A percentile compares a stretch with the other conserved stretches of the same genome.
These are phyloP conservation scores for Lentinula guzmanii DNA, from an alignment of 768 basidiomycete genomes.

Conservation along the genomic window DNA sequence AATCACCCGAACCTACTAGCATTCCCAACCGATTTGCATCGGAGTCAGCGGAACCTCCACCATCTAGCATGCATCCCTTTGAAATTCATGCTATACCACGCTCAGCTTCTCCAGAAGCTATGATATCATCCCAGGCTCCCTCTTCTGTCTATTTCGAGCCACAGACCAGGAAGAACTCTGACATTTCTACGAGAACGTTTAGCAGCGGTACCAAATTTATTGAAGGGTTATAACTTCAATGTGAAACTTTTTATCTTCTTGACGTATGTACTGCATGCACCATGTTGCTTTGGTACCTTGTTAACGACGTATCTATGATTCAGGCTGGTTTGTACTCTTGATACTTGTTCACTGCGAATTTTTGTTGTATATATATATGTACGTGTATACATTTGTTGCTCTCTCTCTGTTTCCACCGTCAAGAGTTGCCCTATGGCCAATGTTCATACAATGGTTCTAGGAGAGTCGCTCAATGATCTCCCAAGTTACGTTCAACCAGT, in stretches of 20 bases:
- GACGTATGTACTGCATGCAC: no score
- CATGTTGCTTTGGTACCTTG: neutral
- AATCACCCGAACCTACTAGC: conserved; percentile 7
- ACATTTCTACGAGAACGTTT: conserved; percentile 29
- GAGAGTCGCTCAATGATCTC: no score
- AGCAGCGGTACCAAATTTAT: conserved; percentile 44
- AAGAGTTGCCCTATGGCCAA: no score
- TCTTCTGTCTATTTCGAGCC: conserved; percentile 10
- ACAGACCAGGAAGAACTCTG: conserved; percentile 13
- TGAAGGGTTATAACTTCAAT: conserved; percentile 17
- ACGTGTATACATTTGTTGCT: neutral
- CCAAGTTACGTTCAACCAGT: no score
- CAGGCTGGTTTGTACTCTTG: neutral
- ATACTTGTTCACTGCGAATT: neutral
- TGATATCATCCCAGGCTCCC: conserved; percentile 10
- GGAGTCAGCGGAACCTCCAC: conserved; percentile 20
- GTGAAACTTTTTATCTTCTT: neutral
- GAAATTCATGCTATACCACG: conserved; percentile 3
- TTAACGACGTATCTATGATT: neutral
- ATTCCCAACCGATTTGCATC: conserved; percentile 8
- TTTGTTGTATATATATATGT: neutral
- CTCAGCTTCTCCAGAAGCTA: conserved; percentile 16
- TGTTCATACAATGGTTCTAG: no score
- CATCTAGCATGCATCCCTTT: neutral
- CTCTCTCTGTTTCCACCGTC: no score